Percentiles rank a stretch among this genome's conserved stretches.
Conservation (phyloP, 179 eudicot genomes). For the Beta corolliflora region DNA sequence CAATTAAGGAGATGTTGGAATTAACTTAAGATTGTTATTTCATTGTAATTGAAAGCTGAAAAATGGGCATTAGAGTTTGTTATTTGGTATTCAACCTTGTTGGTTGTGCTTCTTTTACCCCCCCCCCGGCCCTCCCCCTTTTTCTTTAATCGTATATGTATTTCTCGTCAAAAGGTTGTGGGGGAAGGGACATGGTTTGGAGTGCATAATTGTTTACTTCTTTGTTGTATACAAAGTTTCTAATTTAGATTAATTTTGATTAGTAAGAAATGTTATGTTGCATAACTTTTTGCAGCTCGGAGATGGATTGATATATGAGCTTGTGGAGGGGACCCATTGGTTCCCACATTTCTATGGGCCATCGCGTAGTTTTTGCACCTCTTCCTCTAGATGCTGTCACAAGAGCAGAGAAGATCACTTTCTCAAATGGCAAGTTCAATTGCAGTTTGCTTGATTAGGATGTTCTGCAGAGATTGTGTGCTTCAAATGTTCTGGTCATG, state of each 20-base stretch:
- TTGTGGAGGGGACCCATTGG: constrained; percentile 56
- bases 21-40: neutral
- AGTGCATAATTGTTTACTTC: neutral
- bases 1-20: neutral
- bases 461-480: neutral
- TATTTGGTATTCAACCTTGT: neutral
- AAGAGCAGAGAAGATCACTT: constrained; percentile 67
- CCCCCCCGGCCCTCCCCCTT: no score
- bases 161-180: neutral
- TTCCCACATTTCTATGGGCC: constrained; percentile 97
- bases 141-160: neutral
- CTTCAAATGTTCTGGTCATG: neutral
- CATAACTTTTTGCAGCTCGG: constrained; percentile 59
- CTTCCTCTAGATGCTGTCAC: constrained; percentile 69
- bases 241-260: no score
- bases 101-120: neutral
- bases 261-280: neutral
- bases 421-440: constrained; percentile 50
- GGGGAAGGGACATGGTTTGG: no score
- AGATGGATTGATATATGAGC: constrained; percentile 82
- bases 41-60: neutral
- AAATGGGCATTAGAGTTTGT: neutral
- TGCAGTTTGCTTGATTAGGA: constrained; percentile 59
- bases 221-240: neutral
- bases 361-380: constrained; percentile 75